A percentile compares a stretch with the other conserved stretches of the same genome.
These are phyloP conservation scores for Podospora fimiseda DNA, from an alignment of 495 filamentous ascomycete genomes.

Conservation along the genomic window DNA sequence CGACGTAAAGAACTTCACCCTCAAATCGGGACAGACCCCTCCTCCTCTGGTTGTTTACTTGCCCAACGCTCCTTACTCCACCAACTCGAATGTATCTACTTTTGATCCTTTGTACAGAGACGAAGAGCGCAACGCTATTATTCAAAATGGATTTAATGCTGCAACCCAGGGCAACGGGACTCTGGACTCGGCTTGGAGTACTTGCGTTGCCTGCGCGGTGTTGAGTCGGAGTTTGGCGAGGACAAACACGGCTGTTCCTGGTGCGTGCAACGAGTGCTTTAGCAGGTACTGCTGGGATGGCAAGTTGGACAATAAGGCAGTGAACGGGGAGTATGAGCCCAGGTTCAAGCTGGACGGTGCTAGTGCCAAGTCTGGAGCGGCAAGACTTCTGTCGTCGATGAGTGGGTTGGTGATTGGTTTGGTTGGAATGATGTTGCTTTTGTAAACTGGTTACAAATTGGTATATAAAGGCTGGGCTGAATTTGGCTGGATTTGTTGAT, in stretches of 20 bases:
- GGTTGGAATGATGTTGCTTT: background rate
- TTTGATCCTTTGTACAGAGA: slow-evolving; percentile 56
- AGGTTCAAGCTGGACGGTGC: slow-evolving; percentile 20
- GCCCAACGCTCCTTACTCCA: slow-evolving; percentile 78
- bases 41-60: slow-evolving; percentile 81
- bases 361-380: slow-evolving; percentile 2
- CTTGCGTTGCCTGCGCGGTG: slow-evolving; percentile 85
- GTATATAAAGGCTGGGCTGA: no score
- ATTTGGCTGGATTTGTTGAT: no score
- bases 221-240: slow-evolving; percentile 66
- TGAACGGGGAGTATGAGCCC: slow-evolving; percentile 29
- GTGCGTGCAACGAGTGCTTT: slow-evolving; percentile 70
- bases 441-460: no score
- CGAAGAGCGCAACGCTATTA: slow-evolving; percentile 63
- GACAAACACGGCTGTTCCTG: slow-evolving; percentile 56
- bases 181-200: slow-evolving; percentile 61
- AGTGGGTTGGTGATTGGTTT: slow-evolving; percentile 8
- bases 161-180: slow-evolving; percentile 79
- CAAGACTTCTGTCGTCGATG: background rate
- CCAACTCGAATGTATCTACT: slow-evolving; percentile 67
- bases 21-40: slow-evolving; percentile 23
- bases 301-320: slow-evolving; percentile 41
- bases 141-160: slow-evolving; percentile 75
- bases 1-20: slow-evolving; percentile 59
- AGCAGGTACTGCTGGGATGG: slow-evolving; percentile 84